Evolutionary conservation across 2,329 filamentous ascomycete species (phyloP), one percentile per base, ranked within the genome.

Genomic region (Sporothrix inflata): DNA sequence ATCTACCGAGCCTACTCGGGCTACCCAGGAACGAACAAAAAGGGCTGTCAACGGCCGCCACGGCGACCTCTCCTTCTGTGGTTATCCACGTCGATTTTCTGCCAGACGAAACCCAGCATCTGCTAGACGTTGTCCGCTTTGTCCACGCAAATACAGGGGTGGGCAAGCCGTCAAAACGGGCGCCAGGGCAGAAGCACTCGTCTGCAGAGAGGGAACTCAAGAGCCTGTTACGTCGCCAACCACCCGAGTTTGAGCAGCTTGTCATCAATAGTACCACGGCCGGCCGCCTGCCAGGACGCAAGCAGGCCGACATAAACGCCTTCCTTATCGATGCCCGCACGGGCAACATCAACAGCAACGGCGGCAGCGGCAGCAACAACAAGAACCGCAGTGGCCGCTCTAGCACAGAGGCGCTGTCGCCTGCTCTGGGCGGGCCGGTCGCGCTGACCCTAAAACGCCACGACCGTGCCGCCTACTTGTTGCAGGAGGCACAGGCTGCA

Each of bases 31-130:
- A 5, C 14, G 19, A 49, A 11, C 55, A 40, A 8, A 19, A 30
- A 40, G 21, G 61, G 19, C 6, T 12, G 9, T 24, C 7, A 11
- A 5, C n/a, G 4, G 12, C 38, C 6, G 11, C 55, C 24, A 2
- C 34, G 1, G 9, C 8, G 1, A 27, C 24, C 14, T 55, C 60
- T 5, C 65, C 65, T 1, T 3, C 76, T 2, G 40, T 61, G 0
- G 73, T 76, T 0, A 80, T 85, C 21, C 85, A 87, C 73, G 83
- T 85, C 7, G 85, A 86, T 75, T 86, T 87, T 55, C 79, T 79
- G 0, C 57, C 73, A 0, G 77, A 80, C 0, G 85, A 87, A 72
- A 75, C 83, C 9, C 14, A 27, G 16, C 53, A 61, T 12, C 7
- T 74, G 11, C 53, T 73, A 19, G 12, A 60, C 11, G 57, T 61